Base-by-base conservation (phyloP, 305 asterid genomes). In the Plantago coronopus region DNA sequence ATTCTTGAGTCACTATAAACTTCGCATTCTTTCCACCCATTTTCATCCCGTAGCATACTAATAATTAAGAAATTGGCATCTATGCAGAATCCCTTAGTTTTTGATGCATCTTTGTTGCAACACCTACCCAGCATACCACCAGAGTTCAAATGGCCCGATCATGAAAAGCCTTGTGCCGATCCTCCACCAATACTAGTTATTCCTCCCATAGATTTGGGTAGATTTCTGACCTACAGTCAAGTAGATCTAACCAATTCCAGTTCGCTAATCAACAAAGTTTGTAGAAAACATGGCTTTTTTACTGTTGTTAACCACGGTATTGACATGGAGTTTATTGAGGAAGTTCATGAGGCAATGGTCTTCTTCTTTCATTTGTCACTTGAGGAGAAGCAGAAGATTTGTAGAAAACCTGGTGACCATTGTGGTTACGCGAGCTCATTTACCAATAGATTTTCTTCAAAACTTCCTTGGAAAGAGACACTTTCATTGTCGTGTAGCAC, bases 391-490 rank as follows among this genome's bases (percentile, higher is more conserved):
- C 83, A 71, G 59, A 81, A 54, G 47, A 78, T 83, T 2, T 48
- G 46, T 37, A 77, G 97, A 57, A 86, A 77, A 47, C 44, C 45
- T 4, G 95, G 94, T 17, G 91, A 86, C 5, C 81, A 73, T 45
- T 78, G 83, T 65, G 97, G 97, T 48, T 89, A 89, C 57, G 76
- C 97, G 2, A 89, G 91, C 62, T 86, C 94, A 71, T 86, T 86
- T 60, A 80, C 86, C 22, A 68, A 54, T 53, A 67, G 96, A 57
- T 88, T 88, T 71, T 83, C 96, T 27, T 73, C 79, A 14, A 86
- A 86, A 37, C 95, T 89, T 51, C 95, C 97, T 1, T 89, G 95
- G 97, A 89, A 89, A 62, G 97, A 89, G 58, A 89, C 95, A 12
- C 78, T 89, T 43, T 82, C 97, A 44, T 76, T 86, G 19, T 75